These are phyloP conservation scores for Talaromyces borbonicus DNA, from an alignment of 495 filamentous ascomycete genomes.

Conservation along the genomic window DNA sequence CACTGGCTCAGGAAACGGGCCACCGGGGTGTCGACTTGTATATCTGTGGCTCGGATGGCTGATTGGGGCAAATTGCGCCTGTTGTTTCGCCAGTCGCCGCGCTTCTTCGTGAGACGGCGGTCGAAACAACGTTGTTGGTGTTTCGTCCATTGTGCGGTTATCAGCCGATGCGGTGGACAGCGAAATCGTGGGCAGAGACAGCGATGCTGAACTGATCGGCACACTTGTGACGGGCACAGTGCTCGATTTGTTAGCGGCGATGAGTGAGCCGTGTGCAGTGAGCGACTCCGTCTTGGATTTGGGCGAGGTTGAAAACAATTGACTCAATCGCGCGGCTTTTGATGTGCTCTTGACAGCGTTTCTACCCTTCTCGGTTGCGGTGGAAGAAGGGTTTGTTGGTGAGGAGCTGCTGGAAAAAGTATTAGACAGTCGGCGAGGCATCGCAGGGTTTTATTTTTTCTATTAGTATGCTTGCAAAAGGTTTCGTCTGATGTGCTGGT, in stretches of 20 bases:
- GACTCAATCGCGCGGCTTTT: conserved; percentile 53
- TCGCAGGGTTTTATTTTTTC: conserved; percentile 23
- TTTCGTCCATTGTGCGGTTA: conserved; percentile 62
- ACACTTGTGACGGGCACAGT: conserved; percentile 47
- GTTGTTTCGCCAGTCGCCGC: conserved; percentile 58
- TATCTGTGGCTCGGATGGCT: conserved; percentile 71
- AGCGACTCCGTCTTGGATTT: conserved; percentile 41
- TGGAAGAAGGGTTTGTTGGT: conserved; percentile 31
- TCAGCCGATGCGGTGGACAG: conserved; percentile 81
- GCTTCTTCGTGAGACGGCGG: conserved; percentile 81
- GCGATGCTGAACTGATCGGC: conserved; percentile 56
- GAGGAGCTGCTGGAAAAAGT: conserved; percentile 36
- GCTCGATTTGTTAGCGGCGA: conserved; percentile 45
- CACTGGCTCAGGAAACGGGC: conserved; percentile 67
- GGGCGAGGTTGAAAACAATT: conserved; percentile 50
- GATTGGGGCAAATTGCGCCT: conserved; percentile 89
- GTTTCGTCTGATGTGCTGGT: not conserved
- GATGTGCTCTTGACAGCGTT: conserved; percentile 41
- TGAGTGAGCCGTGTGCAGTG: conserved; percentile 45
- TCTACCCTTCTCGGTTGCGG: conserved; percentile 40
- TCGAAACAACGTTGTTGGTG: conserved; percentile 74
- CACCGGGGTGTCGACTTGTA: conserved; percentile 72
- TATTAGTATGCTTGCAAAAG: not conserved
- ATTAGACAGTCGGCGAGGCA: conserved; percentile 46
- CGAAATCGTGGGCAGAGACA: conserved; percentile 85